Base-by-base conservation (phyloP, 129 eudicot species). In the Pseudognaphalium luteoalbum region DNA sequence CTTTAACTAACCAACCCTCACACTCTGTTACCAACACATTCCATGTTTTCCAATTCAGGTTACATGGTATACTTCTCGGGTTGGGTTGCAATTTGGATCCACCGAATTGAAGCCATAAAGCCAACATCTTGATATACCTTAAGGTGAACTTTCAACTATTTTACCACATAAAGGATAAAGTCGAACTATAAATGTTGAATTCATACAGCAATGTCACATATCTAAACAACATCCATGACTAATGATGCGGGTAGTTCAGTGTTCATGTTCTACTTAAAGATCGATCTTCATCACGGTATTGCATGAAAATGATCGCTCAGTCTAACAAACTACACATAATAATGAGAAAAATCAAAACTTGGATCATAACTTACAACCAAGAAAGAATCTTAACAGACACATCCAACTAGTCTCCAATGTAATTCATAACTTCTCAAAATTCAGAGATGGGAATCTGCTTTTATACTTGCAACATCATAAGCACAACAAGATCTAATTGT, bases 401-500 rank as follows among this genome's bases (percentile, higher is more conserved):
- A 28, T 25, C 60, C 28, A 74, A 59, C 54, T 25, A 8, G 56
- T 68, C 77, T 58, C n/a, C n/a, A n/a, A 58, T 21, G 60, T 32
- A 7, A 51, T 20, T 35, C 51, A 8, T 17, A 30, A 44, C 35
- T 47, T 37, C 51, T 60, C 56, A 70, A 70, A 32, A 34, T 59
- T 70, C 68, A 44, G 5, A 57, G 63, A 10, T 59, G 12, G 22
- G 61, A 30, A 6, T 8, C 20, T 58, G 33, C 22, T 34, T 69
- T 42, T 35, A 30, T 33, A 32, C 70, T 56, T 67, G 42, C 22
- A 68, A 44, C 37, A 25, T 32, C 25, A 78, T 4, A 20, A 79
- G 15, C 56, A 52, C 72, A 50, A 63, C 15, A 34, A 63, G 78
- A 79, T 51, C 57, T 72, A 63, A 21, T 4, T 52, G 20, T 39